These are phyloP conservation scores for Rutstroemia sydowiana DNA, from an alignment of 2,329 filamentous ascomycete genomes.

Conservation along the genomic window DNA sequence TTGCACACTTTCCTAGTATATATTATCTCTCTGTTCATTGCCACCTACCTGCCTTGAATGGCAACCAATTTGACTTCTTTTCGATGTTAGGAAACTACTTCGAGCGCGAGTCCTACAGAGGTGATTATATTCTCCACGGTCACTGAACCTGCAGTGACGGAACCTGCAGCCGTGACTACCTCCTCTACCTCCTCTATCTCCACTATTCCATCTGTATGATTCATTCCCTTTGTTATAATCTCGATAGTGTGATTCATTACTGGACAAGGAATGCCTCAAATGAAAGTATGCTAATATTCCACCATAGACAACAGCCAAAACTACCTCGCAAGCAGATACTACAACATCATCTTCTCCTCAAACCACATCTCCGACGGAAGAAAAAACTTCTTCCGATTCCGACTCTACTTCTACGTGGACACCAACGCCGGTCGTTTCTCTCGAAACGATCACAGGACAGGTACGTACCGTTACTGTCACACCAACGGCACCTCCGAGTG, in stretches of 20 bases:
- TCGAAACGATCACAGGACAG: constrained; percentile 50
- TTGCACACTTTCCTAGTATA: background rate
- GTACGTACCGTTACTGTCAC: constrained; percentile 48
- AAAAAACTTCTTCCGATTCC: constrained; percentile 8
- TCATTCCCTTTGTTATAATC: constrained; percentile 7
- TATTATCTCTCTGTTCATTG: constrained; percentile 1
- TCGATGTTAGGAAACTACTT: constrained; percentile 23
- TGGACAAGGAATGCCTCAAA: background rate
- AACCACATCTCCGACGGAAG: constrained; percentile 2
- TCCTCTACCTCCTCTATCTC: background rate
- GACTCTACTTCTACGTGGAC: constrained; percentile 28
- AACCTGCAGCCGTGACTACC: background rate
- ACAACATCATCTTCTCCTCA: background rate
- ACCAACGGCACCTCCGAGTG: constrained; percentile 34
- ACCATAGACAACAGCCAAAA: constrained; percentile 1
- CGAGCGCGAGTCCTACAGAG: constrained; percentile 14
- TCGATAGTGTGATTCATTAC: background rate
- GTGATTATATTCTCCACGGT: constrained; percentile 8
- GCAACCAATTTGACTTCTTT: constrained; percentile 28
- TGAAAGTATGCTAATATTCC: constrained; percentile 4
- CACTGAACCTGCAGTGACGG: constrained; percentile 2
- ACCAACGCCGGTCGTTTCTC: constrained; percentile 31
- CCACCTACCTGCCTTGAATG: constrained; percentile 17
- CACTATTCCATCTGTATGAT: constrained; percentile 32
- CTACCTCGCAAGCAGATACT: constrained; percentile 6